phyloP scores from a whole-genome alignment of 495 filamentous ascomycete species.

The Penicillium tannophilum region DNA sequence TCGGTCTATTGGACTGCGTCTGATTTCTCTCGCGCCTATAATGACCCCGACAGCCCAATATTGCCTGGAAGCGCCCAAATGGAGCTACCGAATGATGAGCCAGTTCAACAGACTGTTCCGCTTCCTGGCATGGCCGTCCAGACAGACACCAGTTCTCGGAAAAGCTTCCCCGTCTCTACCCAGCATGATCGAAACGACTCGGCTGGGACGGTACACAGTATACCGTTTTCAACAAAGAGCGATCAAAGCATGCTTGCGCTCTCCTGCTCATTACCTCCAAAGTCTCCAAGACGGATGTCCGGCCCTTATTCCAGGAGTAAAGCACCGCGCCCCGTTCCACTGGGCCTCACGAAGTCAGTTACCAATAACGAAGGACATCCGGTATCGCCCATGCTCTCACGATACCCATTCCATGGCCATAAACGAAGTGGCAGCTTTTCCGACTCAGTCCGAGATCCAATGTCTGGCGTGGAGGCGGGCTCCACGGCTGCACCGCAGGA shows the following conservation, averaged over 20 bases:
- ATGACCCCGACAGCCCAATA: conserved; percentile 68
- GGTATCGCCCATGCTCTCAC: conserved; percentile 31
- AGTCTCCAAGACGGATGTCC: conserved; percentile 51
- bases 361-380: conserved; percentile 33
- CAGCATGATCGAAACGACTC: conserved; percentile 51
- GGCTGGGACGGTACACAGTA: conserved; percentile 45
- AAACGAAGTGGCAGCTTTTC: conserved; percentile 79
- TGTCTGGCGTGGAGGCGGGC: conserved; percentile 34
- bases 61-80: conserved; percentile 65
- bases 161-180: conserved; percentile 22
- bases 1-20: conserved; percentile 82
- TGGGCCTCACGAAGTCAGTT: conserved; percentile 28
- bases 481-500: conserved; percentile 40
- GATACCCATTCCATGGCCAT: conserved; percentile 54
- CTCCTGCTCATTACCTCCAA: conserved; percentile 83
- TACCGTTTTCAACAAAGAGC: conserved; percentile 50
- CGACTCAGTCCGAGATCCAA: conserved; percentile 82
- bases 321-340: conserved; percentile 66
- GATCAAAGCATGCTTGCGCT: conserved; percentile 66
- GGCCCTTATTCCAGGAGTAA: conserved; percentile 43
- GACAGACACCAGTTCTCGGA: conserved; percentile 34
- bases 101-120: conserved; percentile 15
- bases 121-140: conserved; percentile 4
- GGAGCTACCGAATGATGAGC: conserved; percentile 21
- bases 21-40: conserved; percentile 55